Base-by-base conservation (phyloP, 805 yeast genomes). In the Osmozyma mogii region DNA sequence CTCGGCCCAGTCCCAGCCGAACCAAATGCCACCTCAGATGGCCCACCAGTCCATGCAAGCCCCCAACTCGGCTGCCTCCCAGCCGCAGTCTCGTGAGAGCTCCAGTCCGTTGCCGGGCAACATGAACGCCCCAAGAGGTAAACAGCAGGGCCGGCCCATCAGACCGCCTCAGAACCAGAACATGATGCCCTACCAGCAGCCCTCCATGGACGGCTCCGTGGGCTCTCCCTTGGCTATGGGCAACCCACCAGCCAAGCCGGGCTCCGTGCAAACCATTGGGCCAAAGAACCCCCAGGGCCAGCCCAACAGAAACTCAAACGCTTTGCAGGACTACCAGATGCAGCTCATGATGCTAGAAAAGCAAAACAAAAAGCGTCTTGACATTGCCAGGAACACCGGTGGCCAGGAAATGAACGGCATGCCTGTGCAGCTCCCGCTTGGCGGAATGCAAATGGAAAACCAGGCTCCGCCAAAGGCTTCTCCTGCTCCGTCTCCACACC, bases 301-400 rank as follows among this genome's bases (percentile, higher is more conserved):
- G 30, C 27, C 41, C 16, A 46, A 39, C 25, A 46, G 59, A 25
- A 61, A 61, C 41, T 62, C 58, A 34, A 68, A 67, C 44, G 88
- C 89, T 1, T 58, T 84, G 22, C 84, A 79, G 44, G 94, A 84
- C 48, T 84, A 84, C 52, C 94, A 84, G 51, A 76, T 74, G 64
- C 89, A 83, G 52, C 58, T 83, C 41, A 70, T 81, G 70, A 50
- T 79, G 31, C 57, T 84, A 47, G 94, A 84, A 45, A 72, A 72
- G 39, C 88, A 82, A 49, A 84, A 81, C 52, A 78, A 79, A 49
- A 75, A 73, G 50, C 66, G 83, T 31, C 58, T 81, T 28, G 77
- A 71, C 42, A 69, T 65, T 30, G 74, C 70, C 4, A 52, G 75
- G 22, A 58, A 54, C 37, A 61, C 41, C 37, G 45, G 43, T 5